phyloP scores from a whole-genome alignment of 2,329 filamentous ascomycete species.

The Diaporthe capsici region DNA sequence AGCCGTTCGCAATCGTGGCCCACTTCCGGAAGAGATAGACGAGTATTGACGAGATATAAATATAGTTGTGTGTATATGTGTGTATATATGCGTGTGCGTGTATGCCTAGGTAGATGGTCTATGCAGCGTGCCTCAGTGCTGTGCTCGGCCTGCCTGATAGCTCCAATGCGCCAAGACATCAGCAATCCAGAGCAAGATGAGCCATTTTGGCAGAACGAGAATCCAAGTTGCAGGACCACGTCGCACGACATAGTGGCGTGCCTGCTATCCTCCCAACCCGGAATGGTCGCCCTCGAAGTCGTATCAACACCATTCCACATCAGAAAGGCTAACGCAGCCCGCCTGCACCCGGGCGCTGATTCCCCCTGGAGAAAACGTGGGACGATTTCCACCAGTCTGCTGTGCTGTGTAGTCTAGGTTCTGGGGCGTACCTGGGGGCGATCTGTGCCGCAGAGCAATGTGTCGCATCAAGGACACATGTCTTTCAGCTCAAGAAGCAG shows the following conservation, averaged over 20 bases:
- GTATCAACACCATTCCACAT: constrained; percentile 15
- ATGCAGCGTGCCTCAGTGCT: background rate
- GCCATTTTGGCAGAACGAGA: constrained; percentile 15
- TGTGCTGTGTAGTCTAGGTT: background rate
- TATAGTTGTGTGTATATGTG: background rate
- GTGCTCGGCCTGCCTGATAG: background rate
- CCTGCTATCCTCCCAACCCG: background rate
- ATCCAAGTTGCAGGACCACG: background rate
- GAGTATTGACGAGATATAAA: constrained; percentile 5
- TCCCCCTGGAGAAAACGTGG: constrained; percentile 11
- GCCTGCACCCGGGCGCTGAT: background rate
- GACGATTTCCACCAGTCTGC: background rate
- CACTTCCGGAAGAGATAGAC: constrained; percentile 20
- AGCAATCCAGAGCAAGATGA: constrained; percentile 31
- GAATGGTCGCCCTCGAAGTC: constrained; percentile 4
- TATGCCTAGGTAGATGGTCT: background rate
- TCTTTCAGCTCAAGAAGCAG: background rate
- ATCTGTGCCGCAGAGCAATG: constrained; percentile 1
- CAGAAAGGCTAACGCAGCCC: constrained; percentile 33
- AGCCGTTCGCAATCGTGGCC: constrained; percentile 27
- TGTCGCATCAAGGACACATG: constrained; percentile 13
- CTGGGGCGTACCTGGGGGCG: background rate
- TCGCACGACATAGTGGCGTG: constrained; percentile 16
- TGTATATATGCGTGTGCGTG: background rate
- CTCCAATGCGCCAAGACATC: constrained; percentile 7